Conservation (phyloP, 2,329 filamentous ascomycete genomes). For the Aureobasidium pullulans region DNA sequence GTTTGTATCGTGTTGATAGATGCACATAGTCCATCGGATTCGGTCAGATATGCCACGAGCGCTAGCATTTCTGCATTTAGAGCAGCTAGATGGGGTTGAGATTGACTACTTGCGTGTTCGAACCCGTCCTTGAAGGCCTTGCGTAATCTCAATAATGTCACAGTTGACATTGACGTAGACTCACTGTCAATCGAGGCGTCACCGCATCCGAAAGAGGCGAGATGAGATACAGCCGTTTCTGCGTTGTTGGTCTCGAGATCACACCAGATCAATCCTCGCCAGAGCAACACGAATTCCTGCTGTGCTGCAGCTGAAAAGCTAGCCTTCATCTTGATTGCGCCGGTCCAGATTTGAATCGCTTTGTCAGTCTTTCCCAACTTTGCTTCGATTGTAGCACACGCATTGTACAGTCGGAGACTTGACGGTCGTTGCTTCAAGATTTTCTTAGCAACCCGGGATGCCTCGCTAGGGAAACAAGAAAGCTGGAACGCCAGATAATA, state of each 20-base stretch:
- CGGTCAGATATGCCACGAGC: constrained; percentile 60
- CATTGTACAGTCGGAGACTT: constrained; percentile 65
- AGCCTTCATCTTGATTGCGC: constrained; percentile 55
- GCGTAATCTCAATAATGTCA: not conserved
- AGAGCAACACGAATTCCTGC: constrained; percentile 40
- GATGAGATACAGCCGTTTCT: constrained; percentile 25
- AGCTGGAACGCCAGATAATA: constrained; percentile 65
- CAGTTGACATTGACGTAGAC: not conserved
- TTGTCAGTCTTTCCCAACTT: constrained; percentile 49
- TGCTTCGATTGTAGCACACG: constrained; percentile 67
- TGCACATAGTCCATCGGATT: constrained; percentile 25
- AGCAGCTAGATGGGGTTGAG: constrained; percentile 42
- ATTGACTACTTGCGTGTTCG: constrained; percentile 49
- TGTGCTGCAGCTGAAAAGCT: constrained; percentile 30
- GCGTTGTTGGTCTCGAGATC: constrained; percentile 44
- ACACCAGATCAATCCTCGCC: constrained; percentile 61
- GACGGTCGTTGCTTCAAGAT: constrained; percentile 62
- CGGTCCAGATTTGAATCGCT: constrained; percentile 58
- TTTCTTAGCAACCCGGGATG: constrained; percentile 64
- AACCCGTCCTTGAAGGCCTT: constrained; percentile 42
- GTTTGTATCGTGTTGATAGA: constrained; percentile 34
- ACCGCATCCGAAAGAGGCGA: constrained; percentile 24
- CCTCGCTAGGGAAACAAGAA: constrained; percentile 41
- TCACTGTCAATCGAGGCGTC: not conserved
- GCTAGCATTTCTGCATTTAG: constrained; percentile 55